Percentiles rank a stretch among this genome's conserved stretches.
Evolutionary conservation across 257 asterid genomes (phyloP).

Genomic region (Solanum chilense): DNA sequence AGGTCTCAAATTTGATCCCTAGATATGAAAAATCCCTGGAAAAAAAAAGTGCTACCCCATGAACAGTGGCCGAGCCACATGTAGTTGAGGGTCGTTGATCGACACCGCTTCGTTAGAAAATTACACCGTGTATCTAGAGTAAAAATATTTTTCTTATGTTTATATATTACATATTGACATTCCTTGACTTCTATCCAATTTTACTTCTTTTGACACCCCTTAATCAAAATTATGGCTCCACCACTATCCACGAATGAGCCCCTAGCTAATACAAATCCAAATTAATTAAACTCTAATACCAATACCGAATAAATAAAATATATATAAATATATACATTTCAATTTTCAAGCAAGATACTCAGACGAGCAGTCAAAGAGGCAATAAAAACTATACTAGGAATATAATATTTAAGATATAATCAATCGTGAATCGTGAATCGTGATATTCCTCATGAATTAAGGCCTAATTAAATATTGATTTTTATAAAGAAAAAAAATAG

Average conservation of each 20-base stretch:
- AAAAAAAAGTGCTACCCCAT: not conserved
- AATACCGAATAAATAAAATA: not conserved
- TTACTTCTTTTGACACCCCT: too few relatives aligned
- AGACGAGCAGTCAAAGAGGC: not conserved
- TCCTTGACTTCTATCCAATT: too few relatives aligned
- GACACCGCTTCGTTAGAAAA: too few relatives aligned
- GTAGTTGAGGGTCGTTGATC: too few relatives aligned
- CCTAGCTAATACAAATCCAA: not conserved
- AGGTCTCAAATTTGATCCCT: not conserved
- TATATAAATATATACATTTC: not conserved
- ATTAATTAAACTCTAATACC: too few relatives aligned
- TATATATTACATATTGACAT: too few relatives aligned
- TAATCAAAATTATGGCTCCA: too few relatives aligned
- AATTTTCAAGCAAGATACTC: not conserved
- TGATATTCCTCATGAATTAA: not conserved
- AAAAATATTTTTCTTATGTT: too few relatives aligned
- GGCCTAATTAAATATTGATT: not conserved
- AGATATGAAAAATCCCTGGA: too few relatives aligned
- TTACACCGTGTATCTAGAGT: too few relatives aligned
- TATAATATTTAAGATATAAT: too few relatives aligned
- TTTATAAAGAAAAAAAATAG: not conserved
- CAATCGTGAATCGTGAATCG: not conserved
- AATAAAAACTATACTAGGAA: not conserved
- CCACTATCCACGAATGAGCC: not conserved
- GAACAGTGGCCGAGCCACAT: too few relatives aligned